Conservation (phyloP, 495 filamentous ascomycete genomes). For the Penicillium herquei region DNA sequence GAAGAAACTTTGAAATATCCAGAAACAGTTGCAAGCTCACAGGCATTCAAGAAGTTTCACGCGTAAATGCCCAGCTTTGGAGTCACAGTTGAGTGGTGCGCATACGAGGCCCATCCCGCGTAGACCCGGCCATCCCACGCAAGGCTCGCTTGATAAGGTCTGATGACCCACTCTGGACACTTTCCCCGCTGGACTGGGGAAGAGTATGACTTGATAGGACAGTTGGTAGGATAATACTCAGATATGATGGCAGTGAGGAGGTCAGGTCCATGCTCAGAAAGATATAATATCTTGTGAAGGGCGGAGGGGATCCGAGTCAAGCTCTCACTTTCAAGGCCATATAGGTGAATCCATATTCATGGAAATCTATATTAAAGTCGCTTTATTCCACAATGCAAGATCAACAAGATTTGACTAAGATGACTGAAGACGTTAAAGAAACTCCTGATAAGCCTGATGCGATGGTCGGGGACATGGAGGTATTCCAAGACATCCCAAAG, state of each 20-base stretch:
- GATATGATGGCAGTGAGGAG: not conserved
- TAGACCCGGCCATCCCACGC: not conserved
- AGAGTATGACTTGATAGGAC: not conserved
- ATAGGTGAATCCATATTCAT: no score
- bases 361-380: not conserved
- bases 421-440: slow-evolving; percentile 5
- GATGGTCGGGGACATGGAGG: not conserved
- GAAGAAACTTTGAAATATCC: not conserved
- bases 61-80: no score
- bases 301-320: no score
- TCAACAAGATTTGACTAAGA: not conserved
- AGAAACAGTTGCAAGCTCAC: not conserved
- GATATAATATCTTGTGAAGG: not conserved
- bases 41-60: not conserved
- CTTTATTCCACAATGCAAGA: not conserved
- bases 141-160: not conserved
- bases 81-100: not conserved
- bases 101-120: not conserved
- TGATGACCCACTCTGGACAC: not conserved
- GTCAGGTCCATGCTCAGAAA: not conserved
- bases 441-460: not conserved
- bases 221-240: not conserved
- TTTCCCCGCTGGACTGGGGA: not conserved
- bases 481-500: slow-evolving; percentile 2
- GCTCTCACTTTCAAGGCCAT: no score